Evolutionary conservation across 805 yeast species (phyloP).

Genomic region (Candida dajiaensis): DNA sequence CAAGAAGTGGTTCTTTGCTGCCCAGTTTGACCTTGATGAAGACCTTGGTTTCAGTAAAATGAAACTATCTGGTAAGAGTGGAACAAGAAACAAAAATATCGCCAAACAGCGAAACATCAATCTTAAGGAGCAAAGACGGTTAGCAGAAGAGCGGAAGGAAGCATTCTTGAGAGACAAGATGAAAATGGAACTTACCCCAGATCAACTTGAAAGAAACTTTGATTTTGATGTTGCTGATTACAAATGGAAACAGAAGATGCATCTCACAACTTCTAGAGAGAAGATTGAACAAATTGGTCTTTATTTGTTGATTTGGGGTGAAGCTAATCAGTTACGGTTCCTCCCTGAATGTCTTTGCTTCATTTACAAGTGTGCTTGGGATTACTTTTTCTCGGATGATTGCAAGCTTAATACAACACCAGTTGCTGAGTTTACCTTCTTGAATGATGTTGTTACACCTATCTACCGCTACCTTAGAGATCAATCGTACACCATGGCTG

Average conservation of each 20-base stretch:
- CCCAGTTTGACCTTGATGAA: conserved; percentile 72
- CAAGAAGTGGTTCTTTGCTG: conserved; percentile 88
- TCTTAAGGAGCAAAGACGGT: conserved; percentile 28
- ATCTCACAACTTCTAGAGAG: conserved; percentile 39
- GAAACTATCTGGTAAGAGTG: conserved; percentile 44
- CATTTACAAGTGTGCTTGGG: conserved; percentile 74
- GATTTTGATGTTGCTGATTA: conserved; percentile 70
- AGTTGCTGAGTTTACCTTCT: conserved; percentile 34
- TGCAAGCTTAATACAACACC: conserved; percentile 23
- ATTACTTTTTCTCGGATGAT: conserved; percentile 45
- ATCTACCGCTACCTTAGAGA: conserved; percentile 53
- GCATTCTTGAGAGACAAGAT: conserved; percentile 44
- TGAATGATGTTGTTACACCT: conserved; percentile 70
- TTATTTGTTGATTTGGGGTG: conserved; percentile 83
- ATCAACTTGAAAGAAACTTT: conserved; percentile 33
- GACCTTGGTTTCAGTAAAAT: conserved; percentile 52
- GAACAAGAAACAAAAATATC: conserved; percentile 34
- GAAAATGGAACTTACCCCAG: conserved; percentile 43
- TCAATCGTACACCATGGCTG: conserved; percentile 46
- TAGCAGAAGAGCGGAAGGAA: conserved; percentile 41
- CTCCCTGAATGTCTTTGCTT: conserved; percentile 88
- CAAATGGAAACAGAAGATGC: conserved; percentile 49
- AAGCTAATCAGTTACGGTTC: conserved; percentile 77
- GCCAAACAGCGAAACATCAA: conserved; percentile 36
- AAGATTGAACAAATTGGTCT: conserved; percentile 59